Evolutionary conservation across 306 rosid genomes (phyloP).

Genomic region (Trichosanthes truncata): DNA sequence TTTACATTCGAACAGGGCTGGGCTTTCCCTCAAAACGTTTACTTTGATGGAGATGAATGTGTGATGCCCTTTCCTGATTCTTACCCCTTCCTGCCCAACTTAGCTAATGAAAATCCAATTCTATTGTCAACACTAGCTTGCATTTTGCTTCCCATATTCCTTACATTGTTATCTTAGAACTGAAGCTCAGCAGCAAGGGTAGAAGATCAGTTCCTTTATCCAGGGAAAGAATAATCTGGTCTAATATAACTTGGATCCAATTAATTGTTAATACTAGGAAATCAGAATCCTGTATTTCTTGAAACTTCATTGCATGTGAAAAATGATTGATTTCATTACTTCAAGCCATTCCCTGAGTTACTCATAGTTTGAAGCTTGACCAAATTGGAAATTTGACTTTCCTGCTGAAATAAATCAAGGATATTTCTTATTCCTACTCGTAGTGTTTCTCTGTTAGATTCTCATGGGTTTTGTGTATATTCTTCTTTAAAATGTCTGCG

Average conservation of each 20-base stretch:
- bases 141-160: constrained; percentile 18
- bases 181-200: neutral
- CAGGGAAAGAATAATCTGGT: neutral
- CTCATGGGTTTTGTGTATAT: neutral
- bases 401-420: neutral
- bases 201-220: neutral
- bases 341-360: neutral
- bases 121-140: constrained; percentile 17
- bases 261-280: neutral
- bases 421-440: neutral
- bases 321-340: neutral
- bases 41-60: constrained; percentile 89
- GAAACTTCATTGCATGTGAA: neutral
- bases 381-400: neutral
- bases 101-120: constrained; percentile 22
- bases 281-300: neutral
- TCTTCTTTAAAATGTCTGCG: too few relatives aligned
- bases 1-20: constrained; percentile 76
- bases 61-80: constrained; percentile 77
- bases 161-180: constrained; percentile 15
- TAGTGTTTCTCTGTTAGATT: neutral
- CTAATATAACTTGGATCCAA: neutral
- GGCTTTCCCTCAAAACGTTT: constrained; percentile 82
- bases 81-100: constrained; percentile 74
- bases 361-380: neutral